Percentiles rank a stretch among this genome's conserved stretches.
phyloP scores from a whole-genome alignment of 768 basidiomycete genomes.

The Cubamyces sp. region DNA sequence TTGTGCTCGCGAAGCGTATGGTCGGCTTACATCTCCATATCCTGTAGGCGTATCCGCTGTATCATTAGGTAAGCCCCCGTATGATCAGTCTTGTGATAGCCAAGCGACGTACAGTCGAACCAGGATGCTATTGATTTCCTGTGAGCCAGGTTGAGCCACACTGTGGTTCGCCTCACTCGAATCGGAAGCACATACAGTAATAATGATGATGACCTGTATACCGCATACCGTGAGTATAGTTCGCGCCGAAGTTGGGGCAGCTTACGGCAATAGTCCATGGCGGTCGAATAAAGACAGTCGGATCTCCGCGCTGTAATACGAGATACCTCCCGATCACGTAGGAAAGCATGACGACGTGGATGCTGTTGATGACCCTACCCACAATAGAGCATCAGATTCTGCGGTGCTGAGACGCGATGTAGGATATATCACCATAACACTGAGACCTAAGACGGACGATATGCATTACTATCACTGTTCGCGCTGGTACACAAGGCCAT shows the following conservation, averaged over 20 bases:
- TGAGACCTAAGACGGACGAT: background rate
- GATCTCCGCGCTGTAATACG: background rate
- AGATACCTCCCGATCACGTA: background rate
- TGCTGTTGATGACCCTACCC: constrained; percentile 1
- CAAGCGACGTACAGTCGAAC: constrained; percentile 4
- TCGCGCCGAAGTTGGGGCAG: background rate
- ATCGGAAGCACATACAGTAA: background rate
- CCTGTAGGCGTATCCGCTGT: constrained; percentile 18
- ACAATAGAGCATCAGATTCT: background rate
- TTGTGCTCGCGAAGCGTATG: background rate
- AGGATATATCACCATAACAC: background rate
- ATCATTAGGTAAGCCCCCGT: background rate
- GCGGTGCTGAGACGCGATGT: background rate
- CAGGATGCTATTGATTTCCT: constrained; percentile 11
- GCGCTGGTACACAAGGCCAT: background rate
- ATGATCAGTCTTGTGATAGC: no score
- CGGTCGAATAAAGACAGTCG: background rate
- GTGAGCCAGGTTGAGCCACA: background rate
- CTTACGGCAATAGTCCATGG: constrained; percentile 15
- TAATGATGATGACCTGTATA: constrained; percentile 2
- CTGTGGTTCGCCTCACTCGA: background rate
- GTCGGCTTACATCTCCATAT: constrained; percentile 13
- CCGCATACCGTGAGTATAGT: no score
- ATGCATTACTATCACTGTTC: background rate
- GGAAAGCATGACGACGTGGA: background rate